Evolutionary conservation across 225 moss, liverwort and hornwort genomes (phyloP).

Genomic region (Neckera pumila): DNA sequence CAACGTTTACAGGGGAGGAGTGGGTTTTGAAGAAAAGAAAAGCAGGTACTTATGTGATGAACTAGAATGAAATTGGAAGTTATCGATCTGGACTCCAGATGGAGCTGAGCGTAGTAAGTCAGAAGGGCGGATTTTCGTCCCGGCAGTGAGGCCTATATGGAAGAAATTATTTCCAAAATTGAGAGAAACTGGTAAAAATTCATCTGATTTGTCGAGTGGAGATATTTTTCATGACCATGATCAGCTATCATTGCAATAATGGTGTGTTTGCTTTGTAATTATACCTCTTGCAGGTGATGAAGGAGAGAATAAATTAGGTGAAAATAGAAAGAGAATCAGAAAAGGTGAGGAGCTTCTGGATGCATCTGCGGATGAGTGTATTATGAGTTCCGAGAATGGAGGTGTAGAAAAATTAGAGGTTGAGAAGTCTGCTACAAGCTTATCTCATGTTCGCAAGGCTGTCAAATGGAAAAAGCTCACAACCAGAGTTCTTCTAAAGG

Average conservation of each 20-base stretch:
- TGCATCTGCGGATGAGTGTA: not conserved
- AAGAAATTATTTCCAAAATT: not conserved
- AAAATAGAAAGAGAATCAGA: not conserved
- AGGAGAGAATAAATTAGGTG: not conserved
- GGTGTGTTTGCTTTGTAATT: not conserved
- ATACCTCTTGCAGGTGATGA: not conserved
- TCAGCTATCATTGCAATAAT: not conserved
- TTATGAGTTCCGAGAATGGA: not conserved
- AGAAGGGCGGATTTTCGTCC: not conserved
- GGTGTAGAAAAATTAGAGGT: not conserved
- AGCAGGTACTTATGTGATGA: not conserved
- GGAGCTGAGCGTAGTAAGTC: not conserved
- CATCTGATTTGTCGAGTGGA: not conserved
- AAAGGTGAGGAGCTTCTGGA: not conserved
- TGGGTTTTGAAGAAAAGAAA: conserved; percentile 24
- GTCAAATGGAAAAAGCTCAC: conserved; percentile 45
- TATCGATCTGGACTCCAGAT: not conserved
- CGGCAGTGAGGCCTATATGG: not conserved
- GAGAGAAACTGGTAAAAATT: not conserved
- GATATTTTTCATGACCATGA: not conserved
- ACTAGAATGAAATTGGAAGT: not conserved
- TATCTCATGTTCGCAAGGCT: conserved; percentile 1
- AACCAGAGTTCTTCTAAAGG: conserved; percentile 23
- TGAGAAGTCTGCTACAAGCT: not conserved
- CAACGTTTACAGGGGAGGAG: not conserved